Evolutionary conservation across 208 protist genomes (phyloP).

Genomic region (Leishmania major): DNA sequence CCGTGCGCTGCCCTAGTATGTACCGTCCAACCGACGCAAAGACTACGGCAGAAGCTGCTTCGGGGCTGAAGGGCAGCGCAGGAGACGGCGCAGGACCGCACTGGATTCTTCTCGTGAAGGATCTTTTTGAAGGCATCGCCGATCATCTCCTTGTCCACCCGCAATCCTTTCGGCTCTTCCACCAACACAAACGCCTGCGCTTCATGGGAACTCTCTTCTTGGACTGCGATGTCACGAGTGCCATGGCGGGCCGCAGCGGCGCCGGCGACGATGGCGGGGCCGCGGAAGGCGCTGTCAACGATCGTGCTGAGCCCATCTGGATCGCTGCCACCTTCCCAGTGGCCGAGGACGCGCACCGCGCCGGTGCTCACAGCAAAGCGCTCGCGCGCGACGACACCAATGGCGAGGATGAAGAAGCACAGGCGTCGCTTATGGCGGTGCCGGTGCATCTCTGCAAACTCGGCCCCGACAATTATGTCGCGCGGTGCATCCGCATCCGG

Average conservation of each 20-base stretch:
- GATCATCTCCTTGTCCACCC: conserved; percentile 60
- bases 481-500: conserved; percentile 56
- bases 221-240: conserved; percentile 40
- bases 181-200: conserved; percentile 57
- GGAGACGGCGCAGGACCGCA: conserved; percentile 4
- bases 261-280: not conserved
- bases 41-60: not conserved
- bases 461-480: conserved; percentile 42
- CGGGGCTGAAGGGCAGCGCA: not conserved
- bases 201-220: conserved; percentile 64
- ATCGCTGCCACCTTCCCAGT: conserved; percentile 47
- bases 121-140: conserved; percentile 68
- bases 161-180: conserved; percentile 57
- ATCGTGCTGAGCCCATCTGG: conserved; percentile 59
- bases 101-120: conserved; percentile 56
- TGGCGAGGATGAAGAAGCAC: conserved; percentile 18
- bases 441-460: conserved; percentile 62
- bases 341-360: not conserved
- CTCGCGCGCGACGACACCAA: not conserved
- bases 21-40: conserved; percentile 13
- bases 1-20: conserved; percentile 27
- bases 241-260: not conserved
- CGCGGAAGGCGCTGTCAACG: conserved; percentile 13
- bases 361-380: not conserved
- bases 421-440: conserved; percentile 25